Base-by-base conservation (phyloP, 2,329 filamentous ascomycete genomes). In the Penicillium concentricum region DNA sequence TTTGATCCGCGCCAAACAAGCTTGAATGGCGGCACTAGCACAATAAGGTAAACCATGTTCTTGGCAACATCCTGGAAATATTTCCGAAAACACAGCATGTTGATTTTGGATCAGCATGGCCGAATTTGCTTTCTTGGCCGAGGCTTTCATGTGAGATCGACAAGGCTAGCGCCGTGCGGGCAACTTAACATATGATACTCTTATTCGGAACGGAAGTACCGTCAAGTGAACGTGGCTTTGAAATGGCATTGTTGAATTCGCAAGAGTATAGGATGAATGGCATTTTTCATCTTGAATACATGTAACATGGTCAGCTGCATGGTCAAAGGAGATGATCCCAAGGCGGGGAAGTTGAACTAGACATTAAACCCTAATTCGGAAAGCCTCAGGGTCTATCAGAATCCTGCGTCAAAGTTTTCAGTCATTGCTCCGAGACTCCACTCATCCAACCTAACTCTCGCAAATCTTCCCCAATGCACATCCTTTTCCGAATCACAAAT, bases 91-190 rank as follows among this genome's bases (percentile, higher is more conserved):
- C 45, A 10, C 15, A 53, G 53, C 30, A 18, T 24, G 26, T 15
- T 30, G 30, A 26, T 47, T 41, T 45, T 54, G 22, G 46, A 39
- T 49, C 32, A 42, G 22, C 24, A 16, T 43, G 37, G 16, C 26
- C 44, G 24, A 26, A 43, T 16, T 16, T 34, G 41, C 45, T 47
- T 46, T 46, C 46, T 54, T 58, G 56, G 47, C 52, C 47, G 52
- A 53, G 48, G 44, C 43, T 48, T 53, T 57, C 63, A 65, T 65
- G 62, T 65, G 63, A 66, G 62, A 66, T 66, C 63, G 62, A 62
- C 62, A 54, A 51, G 24, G 43, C 24, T 54, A 57, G 50, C 54
- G 38, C 30, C 28, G 26, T 39, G 49, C 20, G 60, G 58, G 47
- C 52, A 61, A 54, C 13, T 32, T n/a, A 49, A 50, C 52, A 51